Percentiles rank a stretch among this genome's conserved stretches.
Evolutionary conservation across 345 rosid species (phyloP).

Genomic region (Gossypium turneri): DNA sequence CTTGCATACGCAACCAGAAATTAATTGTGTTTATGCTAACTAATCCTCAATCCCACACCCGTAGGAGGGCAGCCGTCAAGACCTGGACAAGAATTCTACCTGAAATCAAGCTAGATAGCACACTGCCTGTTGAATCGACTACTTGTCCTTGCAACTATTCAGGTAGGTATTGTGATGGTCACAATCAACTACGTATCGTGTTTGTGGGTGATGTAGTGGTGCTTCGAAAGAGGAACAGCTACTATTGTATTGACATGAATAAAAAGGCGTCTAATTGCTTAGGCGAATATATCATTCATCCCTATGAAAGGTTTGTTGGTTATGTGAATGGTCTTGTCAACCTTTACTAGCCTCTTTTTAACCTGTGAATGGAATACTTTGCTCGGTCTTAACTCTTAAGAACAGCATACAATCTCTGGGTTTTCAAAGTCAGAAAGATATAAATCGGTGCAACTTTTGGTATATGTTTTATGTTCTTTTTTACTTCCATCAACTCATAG

Average conservation of each 20-base stretch:
- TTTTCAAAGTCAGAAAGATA: background rate
- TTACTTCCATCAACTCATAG: background rate
- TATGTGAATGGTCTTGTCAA: conserved; percentile 45
- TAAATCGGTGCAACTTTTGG: background rate
- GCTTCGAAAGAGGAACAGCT: conserved; percentile 3
- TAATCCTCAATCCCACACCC: conserved; percentile 32
- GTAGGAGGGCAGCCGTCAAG: background rate
- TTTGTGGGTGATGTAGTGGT: conserved; percentile 15
- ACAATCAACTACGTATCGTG: background rate
- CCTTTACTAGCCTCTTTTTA: conserved; percentile 15
- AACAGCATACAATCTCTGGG: background rate
- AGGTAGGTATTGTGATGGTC: background rate
- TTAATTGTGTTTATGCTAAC: conserved; percentile 19
- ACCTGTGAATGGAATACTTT: too few species aligned
- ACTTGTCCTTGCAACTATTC: too few species aligned
- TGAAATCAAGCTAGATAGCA: background rate
- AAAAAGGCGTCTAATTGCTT: conserved; percentile 12
- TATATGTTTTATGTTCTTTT: too few species aligned
- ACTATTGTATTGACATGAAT: conserved; percentile 25
- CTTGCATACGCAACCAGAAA: background rate
- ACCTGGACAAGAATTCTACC: conserved; percentile 19
- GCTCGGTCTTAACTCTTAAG: too few species aligned
- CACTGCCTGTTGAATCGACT: background rate
- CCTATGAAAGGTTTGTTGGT: conserved; percentile 10
- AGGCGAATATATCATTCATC: background rate